Conservation (phyloP, 1,284 basidiomycete genomes). For the Ustilago shanxiensis region DNA sequence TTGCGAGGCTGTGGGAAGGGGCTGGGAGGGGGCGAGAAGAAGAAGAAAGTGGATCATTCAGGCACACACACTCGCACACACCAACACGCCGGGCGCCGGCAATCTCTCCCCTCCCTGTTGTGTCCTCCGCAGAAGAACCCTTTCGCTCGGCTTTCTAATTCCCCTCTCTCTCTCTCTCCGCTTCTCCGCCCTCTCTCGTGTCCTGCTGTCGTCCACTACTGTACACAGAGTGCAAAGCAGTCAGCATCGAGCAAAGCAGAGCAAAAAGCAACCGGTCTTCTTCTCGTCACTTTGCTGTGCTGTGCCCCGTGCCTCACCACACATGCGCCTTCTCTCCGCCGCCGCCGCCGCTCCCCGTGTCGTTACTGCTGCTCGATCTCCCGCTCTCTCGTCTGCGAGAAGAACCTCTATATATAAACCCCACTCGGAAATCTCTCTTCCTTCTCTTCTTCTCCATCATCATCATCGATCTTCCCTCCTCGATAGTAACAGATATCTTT, state of each 20-base stretch:
- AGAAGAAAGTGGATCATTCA: conserved; percentile 8
- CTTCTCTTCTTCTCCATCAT: conserved; percentile 10
- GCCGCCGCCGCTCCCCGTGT: too few species aligned
- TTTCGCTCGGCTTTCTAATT: conserved; percentile 18
- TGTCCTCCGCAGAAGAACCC: too few species aligned
- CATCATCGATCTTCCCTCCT: conserved; percentile 15
- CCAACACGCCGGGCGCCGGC: conserved; percentile 19
- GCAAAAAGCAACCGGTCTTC: conserved; percentile 13
- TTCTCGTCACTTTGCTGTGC: too few species aligned
- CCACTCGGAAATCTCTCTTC: conserved; percentile 9
- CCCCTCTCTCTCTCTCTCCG: too few species aligned
- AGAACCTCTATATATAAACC: conserved; percentile 26
- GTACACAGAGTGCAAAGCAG: neutral
- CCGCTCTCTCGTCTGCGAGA: neutral
- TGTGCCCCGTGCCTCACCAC: too few species aligned
- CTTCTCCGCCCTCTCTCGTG: too few species aligned
- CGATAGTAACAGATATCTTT: conserved; percentile 5
- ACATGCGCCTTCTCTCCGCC: too few species aligned
- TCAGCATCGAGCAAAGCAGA: too few species aligned
- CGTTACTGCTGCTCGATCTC: too few species aligned
- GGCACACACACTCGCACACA: conserved; percentile 9
- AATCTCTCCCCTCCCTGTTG: conserved; percentile 20
- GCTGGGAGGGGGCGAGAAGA: neutral
- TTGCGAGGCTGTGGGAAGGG: neutral
- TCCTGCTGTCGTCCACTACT: neutral